Conservation (phyloP, 495 filamentous ascomycete species). For the Neurospora sublineolata region DNA sequence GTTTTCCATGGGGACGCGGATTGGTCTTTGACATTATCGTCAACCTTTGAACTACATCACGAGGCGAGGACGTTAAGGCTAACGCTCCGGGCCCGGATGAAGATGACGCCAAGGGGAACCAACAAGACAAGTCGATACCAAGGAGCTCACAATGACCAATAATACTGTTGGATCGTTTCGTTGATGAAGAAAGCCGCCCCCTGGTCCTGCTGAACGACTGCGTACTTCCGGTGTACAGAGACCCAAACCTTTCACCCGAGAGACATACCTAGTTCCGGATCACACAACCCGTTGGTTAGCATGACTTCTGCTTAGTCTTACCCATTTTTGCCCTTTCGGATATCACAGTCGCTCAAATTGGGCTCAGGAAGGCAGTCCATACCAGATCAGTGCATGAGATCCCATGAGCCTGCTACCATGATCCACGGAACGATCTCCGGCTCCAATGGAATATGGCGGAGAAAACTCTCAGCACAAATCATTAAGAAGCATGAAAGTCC, state of each 20-base stretch:
- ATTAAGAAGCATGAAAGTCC: not conserved
- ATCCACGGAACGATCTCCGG: not conserved
- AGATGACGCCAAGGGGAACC: not conserved
- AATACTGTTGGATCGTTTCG: not conserved
- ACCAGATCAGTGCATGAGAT: not conserved
- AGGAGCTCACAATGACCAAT: not conserved
- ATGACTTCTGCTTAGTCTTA: not conserved
- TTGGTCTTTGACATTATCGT: not conserved
- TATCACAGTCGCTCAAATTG: not conserved
- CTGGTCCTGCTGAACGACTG: not conserved
- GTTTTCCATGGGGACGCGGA: not conserved
- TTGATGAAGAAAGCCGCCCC: not conserved
- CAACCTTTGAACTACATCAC: not conserved
- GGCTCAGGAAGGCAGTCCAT: not conserved
- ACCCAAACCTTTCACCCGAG: not conserved
- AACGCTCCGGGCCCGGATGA: not conserved
- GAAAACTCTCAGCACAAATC: not conserved
- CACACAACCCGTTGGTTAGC: not conserved
- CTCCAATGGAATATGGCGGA: not conserved
- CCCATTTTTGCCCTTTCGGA: not conserved
- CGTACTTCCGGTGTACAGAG: not conserved
- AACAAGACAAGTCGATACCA: not conserved
- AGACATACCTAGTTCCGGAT: not conserved
- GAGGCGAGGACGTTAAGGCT: not conserved
- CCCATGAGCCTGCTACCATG: not conserved